Conservation (phyloP, 805 yeast species). For the Cyberlindnera meyerae region DNA sequence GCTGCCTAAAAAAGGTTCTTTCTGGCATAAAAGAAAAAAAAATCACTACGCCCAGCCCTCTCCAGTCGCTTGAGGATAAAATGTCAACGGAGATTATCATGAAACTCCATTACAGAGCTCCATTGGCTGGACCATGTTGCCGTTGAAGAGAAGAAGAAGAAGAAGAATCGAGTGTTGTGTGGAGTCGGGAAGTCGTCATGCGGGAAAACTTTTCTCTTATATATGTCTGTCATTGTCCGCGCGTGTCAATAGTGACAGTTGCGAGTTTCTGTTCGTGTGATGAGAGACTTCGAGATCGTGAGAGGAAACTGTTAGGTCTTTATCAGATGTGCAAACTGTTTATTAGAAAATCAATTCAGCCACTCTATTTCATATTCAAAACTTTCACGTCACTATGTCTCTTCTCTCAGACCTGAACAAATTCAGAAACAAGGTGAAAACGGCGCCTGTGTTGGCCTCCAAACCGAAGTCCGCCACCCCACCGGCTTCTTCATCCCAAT, state of each 20-base stretch:
- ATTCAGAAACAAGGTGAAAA: constrained; percentile 55
- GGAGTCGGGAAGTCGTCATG: neutral
- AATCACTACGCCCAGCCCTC: constrained; percentile 7
- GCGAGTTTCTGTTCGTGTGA: no score
- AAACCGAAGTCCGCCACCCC: constrained; percentile 21
- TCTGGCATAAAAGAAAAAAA: no score
- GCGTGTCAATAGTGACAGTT: neutral
- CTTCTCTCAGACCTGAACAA: constrained; percentile 57
- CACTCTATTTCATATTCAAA: neutral
- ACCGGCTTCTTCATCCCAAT: constrained; percentile 19
- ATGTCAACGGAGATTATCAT: neutral
- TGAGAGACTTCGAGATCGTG: no score
- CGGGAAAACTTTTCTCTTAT: neutral
- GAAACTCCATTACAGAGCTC: neutral
- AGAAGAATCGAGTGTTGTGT: neutral
- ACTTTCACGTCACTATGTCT: constrained; percentile 4
- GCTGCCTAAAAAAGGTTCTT: constrained; percentile 10
- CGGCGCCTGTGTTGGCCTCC: constrained; percentile 48
- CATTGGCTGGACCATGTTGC: constrained; percentile 1
- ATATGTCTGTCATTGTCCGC: neutral
- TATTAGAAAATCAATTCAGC: no score
- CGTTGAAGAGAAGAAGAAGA: neutral
- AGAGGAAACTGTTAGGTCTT: no score
- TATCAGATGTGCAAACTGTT: no score
- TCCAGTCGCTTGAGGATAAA: neutral